phyloP scores from a whole-genome alignment of 768 basidiomycete species.

The Russula sp. region DNA sequence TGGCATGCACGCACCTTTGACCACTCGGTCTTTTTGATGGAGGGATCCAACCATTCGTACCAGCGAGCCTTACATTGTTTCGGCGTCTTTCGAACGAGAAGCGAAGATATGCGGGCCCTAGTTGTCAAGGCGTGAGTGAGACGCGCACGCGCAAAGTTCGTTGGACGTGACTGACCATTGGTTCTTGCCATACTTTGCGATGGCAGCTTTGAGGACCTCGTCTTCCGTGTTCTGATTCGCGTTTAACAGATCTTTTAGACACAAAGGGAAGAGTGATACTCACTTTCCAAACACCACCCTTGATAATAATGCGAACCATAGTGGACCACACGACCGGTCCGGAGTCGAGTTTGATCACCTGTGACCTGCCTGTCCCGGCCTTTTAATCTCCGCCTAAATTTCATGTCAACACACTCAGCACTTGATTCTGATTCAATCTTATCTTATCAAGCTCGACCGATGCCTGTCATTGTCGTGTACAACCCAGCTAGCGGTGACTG shows the following conservation, averaged over 20 bases:
- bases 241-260: neutral
- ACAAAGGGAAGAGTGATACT: constrained; percentile 15
- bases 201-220: constrained; percentile 98
- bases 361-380: neutral
- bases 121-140: constrained; percentile 7
- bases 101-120: constrained; percentile 96
- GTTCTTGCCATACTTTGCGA: constrained; percentile 95
- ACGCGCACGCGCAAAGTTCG: neutral
- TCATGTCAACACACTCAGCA: neutral
- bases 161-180: constrained; percentile 56
- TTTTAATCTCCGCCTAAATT: constrained; percentile 10
- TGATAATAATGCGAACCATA: constrained; percentile 90
- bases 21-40: constrained; percentile 99
- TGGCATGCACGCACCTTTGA: constrained; percentile 64
- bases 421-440: neutral
- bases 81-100: constrained; percentile 96
- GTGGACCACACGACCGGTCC: neutral
- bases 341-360: neutral
- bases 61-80: constrained; percentile 99
- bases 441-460: constrained; percentile 19
- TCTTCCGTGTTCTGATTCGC: constrained; percentile 81
- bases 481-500: constrained; percentile 71
- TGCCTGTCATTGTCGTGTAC: constrained; percentile 58
- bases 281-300: constrained; percentile 90
- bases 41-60: constrained; percentile 99